A percentile compares a stretch with the other conserved stretches of the same genome.
Conservation (phyloP, 306 rosid species). For the Rubus parviflorus region DNA sequence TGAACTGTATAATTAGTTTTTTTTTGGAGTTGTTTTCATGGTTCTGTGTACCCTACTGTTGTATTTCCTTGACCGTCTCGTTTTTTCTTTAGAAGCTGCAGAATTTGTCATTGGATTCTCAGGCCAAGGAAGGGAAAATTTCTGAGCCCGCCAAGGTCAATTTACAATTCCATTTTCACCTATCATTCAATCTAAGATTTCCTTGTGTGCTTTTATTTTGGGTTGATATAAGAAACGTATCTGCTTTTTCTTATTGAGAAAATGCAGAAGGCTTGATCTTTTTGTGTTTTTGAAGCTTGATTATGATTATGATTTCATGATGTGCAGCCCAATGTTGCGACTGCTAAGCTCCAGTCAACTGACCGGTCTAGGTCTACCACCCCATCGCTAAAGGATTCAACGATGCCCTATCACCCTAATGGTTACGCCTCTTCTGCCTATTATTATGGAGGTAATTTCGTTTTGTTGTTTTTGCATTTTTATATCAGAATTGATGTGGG, state of each 20-base stretch:
- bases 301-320: conserved; percentile 14
- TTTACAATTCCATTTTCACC: neutral
- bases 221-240: neutral
- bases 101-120: conserved; percentile 75
- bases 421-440: conserved; percentile 67
- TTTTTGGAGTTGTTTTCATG: neutral
- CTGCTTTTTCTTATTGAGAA: neutral
- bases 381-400: conserved; percentile 64
- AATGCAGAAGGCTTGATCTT: neutral
- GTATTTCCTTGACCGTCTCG: conserved; percentile 52
- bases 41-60: neutral
- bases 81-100: conserved; percentile 63
- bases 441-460: conserved; percentile 68
- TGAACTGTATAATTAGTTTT: neutral
- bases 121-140: conserved; percentile 64
- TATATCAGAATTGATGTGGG: neutral
- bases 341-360: conserved; percentile 61
- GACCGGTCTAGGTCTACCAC: conserved; percentile 76
- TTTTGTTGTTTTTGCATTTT: neutral
- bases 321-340: conserved; percentile 48
- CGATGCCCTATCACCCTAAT: conserved; percentile 73
- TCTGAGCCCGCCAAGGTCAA: conserved; percentile 73
- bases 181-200: neutral
- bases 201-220: neutral
- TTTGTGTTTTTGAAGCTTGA: conserved; percentile 5